Evolutionary conservation across 1,284 basidiomycete genomes (phyloP), one percentile per base, ranked within the genome.

Genomic region (Rugosomyces carneus): DNA sequence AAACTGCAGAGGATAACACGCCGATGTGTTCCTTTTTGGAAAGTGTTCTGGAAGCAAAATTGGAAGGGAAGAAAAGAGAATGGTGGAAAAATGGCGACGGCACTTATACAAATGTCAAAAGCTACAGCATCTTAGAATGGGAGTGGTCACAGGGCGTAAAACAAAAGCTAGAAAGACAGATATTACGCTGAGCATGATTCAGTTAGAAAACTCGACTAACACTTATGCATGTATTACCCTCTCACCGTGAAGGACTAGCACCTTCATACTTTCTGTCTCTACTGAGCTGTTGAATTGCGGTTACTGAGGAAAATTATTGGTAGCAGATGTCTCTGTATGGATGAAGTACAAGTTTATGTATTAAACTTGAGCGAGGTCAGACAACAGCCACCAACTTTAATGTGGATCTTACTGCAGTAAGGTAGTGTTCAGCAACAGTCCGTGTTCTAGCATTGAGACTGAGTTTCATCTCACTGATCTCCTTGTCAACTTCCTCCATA

Each of bases 401-500:
- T 19, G 11, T 26, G 24, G 21, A 0, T 5, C 87, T 60, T 61
- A 87, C 86, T 19, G 84, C 81, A 45, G 76, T 78, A 50, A 90
- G 70, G 60, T 90, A 90, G 6, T 88, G 88, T 62, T 99, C 96
- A 26, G 96, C 96, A 21, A 99, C 95, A 49, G 90, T 98, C 67
- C 96, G 89, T 1, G 96, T 94, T 48, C 96, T 80, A 23, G 94
- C 93, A 60, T 99, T 99, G 50, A 99, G 73, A 57, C 87, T 87
- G 6, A 93, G 78, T 60, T 90, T 91, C 86, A 92, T 90, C 62
- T 89, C 85, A 51, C 87, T 91, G 60, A 93, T 92, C 63, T 91
- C 89, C 64, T 85, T 89, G 63, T 92, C 90, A 2, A 98, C 93
- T 59, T 98, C 93, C 63, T 98, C 93, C 94, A 98, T 98, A 64